Evolutionary conservation across 805 yeast species (phyloP).

Genomic region (Yamadazyma philogaea): DNA sequence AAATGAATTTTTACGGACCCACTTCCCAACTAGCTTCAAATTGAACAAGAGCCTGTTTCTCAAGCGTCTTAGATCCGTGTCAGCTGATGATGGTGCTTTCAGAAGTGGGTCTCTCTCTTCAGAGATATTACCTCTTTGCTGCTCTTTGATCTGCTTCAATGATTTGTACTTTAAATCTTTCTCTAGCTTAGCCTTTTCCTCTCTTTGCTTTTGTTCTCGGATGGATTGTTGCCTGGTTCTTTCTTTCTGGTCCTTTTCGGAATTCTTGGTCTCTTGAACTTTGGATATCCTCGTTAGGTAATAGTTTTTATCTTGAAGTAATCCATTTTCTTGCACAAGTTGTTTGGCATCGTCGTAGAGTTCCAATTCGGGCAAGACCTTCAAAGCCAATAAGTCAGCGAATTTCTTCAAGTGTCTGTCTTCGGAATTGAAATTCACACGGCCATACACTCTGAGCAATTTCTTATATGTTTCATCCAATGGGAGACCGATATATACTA

Average conservation of each 20-base stretch:
- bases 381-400: slow-evolving; percentile 32
- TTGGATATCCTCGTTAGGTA: slow-evolving; percentile 11
- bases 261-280: slow-evolving; percentile 10
- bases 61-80: slow-evolving; percentile 12
- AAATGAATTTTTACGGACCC: slow-evolving; percentile 28
- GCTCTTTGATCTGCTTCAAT: slow-evolving; percentile 21
- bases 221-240: slow-evolving; percentile 20
- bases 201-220: slow-evolving; percentile 20
- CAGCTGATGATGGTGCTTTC: background rate
- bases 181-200: slow-evolving; percentile 15
- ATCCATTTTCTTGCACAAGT: slow-evolving; percentile 23
- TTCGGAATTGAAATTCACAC: slow-evolving; percentile 7
- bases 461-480: slow-evolving; percentile 10
- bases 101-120: background rate
- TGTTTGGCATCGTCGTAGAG: slow-evolving; percentile 25
- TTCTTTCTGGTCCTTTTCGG: slow-evolving; percentile 16
- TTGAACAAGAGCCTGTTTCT: slow-evolving; percentile 18
- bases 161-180: slow-evolving; percentile 29
- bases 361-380: slow-evolving; percentile 31
- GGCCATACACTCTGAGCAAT: slow-evolving; percentile 11
- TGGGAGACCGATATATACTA: slow-evolving; percentile 26
- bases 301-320: slow-evolving; percentile 12
- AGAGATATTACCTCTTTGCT: background rate
- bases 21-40: slow-evolving; percentile 19
- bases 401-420: slow-evolving; percentile 18